Base-by-base conservation (phyloP, 1,139 yeast genomes). In the Geotrichum histeridarum region DNA sequence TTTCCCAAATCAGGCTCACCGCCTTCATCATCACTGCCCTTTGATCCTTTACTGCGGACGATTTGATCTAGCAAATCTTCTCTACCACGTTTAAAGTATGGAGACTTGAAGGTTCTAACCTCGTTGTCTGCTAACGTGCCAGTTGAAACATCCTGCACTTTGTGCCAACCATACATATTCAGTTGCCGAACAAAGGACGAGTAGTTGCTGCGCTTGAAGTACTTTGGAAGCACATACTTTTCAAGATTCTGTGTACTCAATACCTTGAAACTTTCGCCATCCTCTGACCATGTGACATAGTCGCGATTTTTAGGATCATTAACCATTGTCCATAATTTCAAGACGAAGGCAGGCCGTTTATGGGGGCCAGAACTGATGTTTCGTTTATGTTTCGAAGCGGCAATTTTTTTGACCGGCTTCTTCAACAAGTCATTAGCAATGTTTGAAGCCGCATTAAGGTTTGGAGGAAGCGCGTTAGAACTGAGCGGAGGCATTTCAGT, bases 121-220 rank as follows among this genome's bases (percentile, higher is more conserved):
- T 83, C 90, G 50, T 79, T 83, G 36, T 72, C 73, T 55, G 75
- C 74, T 71, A 86, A 71, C 1, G 87, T 79, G 1, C 93, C 93
- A 31, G 81, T 77, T 50, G 72, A 83, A 52, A 84, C 80, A 69
- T 85, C 95, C 68, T 82, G 94, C 7, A 93, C 93, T 71, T 93
- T 93, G 72, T 93, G 98, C 90, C 96, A 93, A 39, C 98, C 99
- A 67, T 93, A 93, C 95, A 93, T 93, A 71, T 93, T 93, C 66
- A 93, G 77, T 68, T 93, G 99, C 56, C 99, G 80, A 12, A 93
- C 98, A 76, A 93, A 93, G 59, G 94, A 83, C 32, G 98, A 91
- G 72, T 93, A 91, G 70, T 93, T 91, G 61, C 88, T 86, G 70
- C 93, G 99, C 70, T 93, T 93, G 75, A 90, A 93, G 70, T 89